Evolutionary conservation across 208 protist genomes (phyloP).

Genomic region (Trypanosoma cruzi): DNA sequence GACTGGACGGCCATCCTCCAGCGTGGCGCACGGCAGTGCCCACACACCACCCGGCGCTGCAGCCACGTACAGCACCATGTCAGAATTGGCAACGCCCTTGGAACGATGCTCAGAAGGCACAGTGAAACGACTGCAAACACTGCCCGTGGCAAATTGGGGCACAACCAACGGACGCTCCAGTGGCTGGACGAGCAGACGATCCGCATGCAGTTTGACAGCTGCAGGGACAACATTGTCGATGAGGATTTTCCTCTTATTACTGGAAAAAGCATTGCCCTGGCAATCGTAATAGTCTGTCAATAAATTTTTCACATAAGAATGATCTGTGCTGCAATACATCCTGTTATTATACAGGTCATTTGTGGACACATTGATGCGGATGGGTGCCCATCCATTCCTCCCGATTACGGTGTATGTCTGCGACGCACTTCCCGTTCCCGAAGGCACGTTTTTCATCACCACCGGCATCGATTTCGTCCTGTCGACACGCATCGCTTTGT

Average conservation of each 20-base stretch:
- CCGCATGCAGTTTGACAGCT: background rate
- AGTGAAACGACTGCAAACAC: constrained; percentile 44
- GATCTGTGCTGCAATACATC: no score
- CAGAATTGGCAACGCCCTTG: constrained; percentile 35
- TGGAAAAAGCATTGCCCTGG: background rate
- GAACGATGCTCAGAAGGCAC: constrained; percentile 47
- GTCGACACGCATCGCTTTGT: no score
- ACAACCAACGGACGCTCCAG: background rate
- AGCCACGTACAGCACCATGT: constrained; percentile 75
- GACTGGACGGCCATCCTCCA: no score
- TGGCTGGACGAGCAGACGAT: background rate
- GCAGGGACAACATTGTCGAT: no score
- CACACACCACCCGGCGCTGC: constrained; percentile 30
- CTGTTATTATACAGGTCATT: background rate
- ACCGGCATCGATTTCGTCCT: no score
- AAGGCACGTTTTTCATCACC: no score
- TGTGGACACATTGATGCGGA: background rate
- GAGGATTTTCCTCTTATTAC: no score
- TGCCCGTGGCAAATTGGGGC: background rate
- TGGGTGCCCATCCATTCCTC: background rate
- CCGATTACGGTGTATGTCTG: no score
- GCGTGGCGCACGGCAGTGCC: no score
- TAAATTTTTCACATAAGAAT: background rate
- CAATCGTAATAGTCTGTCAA: background rate
- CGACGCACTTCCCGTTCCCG: no score